Evolutionary conservation across 805 yeast species (phyloP), one percentile per base, ranked within the genome.

Genomic region (Yarrowia sp.): DNA sequence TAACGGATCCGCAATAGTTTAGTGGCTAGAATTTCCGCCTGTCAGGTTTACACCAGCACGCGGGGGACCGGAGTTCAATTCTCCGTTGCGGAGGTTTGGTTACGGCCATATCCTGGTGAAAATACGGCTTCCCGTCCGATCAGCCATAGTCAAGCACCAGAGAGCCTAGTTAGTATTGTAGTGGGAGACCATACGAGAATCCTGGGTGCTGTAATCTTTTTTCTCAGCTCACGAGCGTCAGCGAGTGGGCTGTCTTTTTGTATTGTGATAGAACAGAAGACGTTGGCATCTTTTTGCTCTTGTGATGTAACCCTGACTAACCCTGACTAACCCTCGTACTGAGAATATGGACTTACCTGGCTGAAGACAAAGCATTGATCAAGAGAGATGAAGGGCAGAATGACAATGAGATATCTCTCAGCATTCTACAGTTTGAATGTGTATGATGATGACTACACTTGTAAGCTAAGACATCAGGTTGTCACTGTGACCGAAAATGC

Each of bases 11-110:
- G 66, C 53, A 74, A 76, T 76, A 76, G 78, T 76, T 76, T 76
- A 76, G 77, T 76, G 79, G 79, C 77, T 74, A 76, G 78, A 76
- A 76, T 76, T 72, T 73, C 77, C 78, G 78, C 77, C 77, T 76
- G 78, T 76, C 78, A 76, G 70, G 46, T 55, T 10, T 52, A 10
- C n/a, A 19, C 40, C 61, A 55, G 61, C 61, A 55, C 61, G 61
- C 61, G 61, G 61, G 61, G 61, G 61, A 55, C 61, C 61, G 61
- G 61, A 55, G 61, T 55, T 55, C 61, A 55, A 55, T 55, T 55
- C 61, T 55, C 61, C 61, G 61, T 55, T 55, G 61, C 61, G 61
- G 61, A 55, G 61, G 14, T 55, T 55, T 39, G 61, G 61, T 55
- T 55, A 55, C 61, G 61, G 61, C 61, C 61, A 55, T 55, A 55